Base-by-base conservation (phyloP, 345 rosid species). In the Arabis hirsuta region DNA sequence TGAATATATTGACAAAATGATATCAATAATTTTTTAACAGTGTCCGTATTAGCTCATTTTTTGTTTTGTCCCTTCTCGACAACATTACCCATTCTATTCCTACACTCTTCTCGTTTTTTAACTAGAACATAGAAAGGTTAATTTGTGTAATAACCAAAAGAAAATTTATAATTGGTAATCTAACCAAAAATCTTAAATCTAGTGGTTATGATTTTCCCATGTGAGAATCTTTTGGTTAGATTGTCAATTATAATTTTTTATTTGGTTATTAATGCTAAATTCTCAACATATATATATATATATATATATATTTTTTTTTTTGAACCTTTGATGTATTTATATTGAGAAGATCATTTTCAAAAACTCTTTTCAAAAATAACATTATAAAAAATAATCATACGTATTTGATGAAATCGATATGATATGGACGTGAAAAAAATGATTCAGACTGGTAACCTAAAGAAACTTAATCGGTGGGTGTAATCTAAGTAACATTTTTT, bases 1-100 rank as follows among this genome's bases (percentile, higher is more conserved):
- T 16, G 16, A 16, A 16, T 16, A 27, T 16, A 16, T 16, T 16
- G 16, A 29, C 5, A 29, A 3, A 27, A 29, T 55, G 14, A 59
- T 2, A 43, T 27, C 52, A 61, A 61, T 44, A 5, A 46, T 29
- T 29, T 14, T 27, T 19, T 29, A 14, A 27, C 4, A 4, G 3
- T 62, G 68, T 47, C 34, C 11, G n/a, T 55, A 45, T 55, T 55
- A 55, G n/a, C 64, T 31, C 64, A 45, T 68, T 56, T 22, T 45
- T 56, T 68, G 64, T 45, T 51, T 45, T 56, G 56, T 69, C 46
- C 36, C 48, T 24, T 59, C 34, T 22, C 50, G 36, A 22, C 46
- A 36, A 4, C 7, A 38, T 38, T 38, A 39, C 7, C 47, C 6
- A 58, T 12, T 16, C 3, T 56, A 16, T 10, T 36, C 43, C 3